A percentile compares a stretch with the other conserved stretches of the same genome.
These are phyloP conservation scores for Quercus aquifolioides DNA, from an alignment of 306 rosid species.

Conservation along the genomic window DNA sequence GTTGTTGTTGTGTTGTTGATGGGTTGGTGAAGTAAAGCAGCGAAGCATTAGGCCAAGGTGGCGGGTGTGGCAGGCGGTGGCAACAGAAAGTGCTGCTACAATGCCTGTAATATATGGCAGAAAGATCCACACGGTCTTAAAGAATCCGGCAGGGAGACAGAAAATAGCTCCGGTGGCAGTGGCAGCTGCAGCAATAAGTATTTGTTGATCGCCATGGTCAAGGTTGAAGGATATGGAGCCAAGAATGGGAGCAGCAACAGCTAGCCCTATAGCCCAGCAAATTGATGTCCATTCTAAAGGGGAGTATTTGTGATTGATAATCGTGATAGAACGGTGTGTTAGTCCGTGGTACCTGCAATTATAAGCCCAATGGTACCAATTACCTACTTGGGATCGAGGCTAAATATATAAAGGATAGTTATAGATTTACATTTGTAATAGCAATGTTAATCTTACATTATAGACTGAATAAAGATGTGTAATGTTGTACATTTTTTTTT, in stretches of 20 bases:
- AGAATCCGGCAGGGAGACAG: constrained; percentile 73
- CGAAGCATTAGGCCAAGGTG: constrained; percentile 73
- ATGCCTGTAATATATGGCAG: constrained; percentile 62
- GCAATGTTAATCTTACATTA: too few species aligned
- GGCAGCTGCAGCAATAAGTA: constrained; percentile 42
- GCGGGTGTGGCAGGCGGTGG: constrained; percentile 76
- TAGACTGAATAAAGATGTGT: too few species aligned
- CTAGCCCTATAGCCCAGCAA: constrained; percentile 73
- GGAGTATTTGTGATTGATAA: constrained; percentile 28
- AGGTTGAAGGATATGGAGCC: constrained; percentile 57
- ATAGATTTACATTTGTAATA: too few species aligned
- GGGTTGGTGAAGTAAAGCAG: constrained; percentile 38
- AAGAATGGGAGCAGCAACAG: constrained; percentile 59
- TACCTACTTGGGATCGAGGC: too few species aligned
- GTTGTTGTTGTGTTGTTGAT: constrained; percentile 5
- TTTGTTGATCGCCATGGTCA: constrained; percentile 53
- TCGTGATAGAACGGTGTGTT: constrained; percentile 40
- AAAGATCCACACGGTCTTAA: constrained; percentile 57
- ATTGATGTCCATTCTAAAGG: constrained; percentile 77
- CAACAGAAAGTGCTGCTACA: constrained; percentile 49
- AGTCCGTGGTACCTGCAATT: constrained; percentile 61
- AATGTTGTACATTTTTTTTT: too few species aligned
- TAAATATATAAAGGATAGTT: too few species aligned
- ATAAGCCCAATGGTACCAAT: background rate
- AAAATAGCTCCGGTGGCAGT: constrained; percentile 60